Percentiles rank a stretch among this genome's conserved stretches.
phyloP scores from a whole-genome alignment of 768 basidiomycete species.

The Megacollybia marginata region DNA sequence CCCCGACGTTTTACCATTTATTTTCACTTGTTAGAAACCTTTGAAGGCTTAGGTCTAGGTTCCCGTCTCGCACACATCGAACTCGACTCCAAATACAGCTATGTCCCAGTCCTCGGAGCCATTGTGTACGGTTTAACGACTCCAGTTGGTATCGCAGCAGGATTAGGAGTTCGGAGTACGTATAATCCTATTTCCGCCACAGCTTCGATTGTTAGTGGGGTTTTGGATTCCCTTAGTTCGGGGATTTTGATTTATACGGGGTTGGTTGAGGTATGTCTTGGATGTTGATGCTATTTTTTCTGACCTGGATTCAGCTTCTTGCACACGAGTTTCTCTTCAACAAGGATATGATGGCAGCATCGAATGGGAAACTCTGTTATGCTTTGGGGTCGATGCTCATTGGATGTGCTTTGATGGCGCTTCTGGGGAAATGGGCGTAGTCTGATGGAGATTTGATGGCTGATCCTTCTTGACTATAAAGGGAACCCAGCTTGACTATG shows the following conservation, averaged over 20 bases:
- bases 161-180: constrained; percentile 63
- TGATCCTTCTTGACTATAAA: no score
- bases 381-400: constrained; percentile 72
- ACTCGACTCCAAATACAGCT: constrained; percentile 48
- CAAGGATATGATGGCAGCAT: constrained; percentile 70
- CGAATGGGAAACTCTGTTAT: constrained; percentile 59
- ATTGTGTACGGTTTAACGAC: constrained; percentile 70
- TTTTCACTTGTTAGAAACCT: constrained; percentile 51
- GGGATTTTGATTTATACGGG: constrained; percentile 89
- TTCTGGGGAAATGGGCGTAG: constrained; percentile 80
- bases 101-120: constrained; percentile 53
- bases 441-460: no score
- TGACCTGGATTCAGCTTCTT: constrained; percentile 44
- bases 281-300: no score
- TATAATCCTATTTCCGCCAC: constrained; percentile 79
- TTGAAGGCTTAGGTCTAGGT: constrained; percentile 92
- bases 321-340: constrained; percentile 95
- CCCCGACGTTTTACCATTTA: neutral
- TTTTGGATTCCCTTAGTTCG: constrained; percentile 77
- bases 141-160: constrained; percentile 82
- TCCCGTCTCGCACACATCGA: constrained; percentile 77
- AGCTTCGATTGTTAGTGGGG: constrained; percentile 76
- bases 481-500: no score
- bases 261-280: constrained; percentile 60
- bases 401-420: constrained; percentile 82